Evolutionary conservation across 768 basidiomycete species (phyloP), one percentile per base, ranked within the genome.

Genomic region (Harrya chromipes): DNA sequence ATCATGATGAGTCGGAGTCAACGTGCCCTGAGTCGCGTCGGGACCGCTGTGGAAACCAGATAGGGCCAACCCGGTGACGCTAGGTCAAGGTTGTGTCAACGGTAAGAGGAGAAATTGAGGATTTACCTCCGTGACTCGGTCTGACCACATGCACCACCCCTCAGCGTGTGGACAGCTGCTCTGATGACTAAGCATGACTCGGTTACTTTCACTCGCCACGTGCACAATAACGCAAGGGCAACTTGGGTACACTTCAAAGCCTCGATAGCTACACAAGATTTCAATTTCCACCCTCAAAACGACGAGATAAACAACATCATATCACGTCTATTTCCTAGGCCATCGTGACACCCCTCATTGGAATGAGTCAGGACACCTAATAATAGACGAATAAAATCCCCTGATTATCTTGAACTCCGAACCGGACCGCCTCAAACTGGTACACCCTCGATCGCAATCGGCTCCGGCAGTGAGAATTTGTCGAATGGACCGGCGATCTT

Each of bases 401-500:
- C 33, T 16, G 14, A 33, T 33, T 14, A 33, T 12, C 11, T 29
- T 3, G 12, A 29, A 29, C 29, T 33, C 33, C 17, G 42, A 6
- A 44, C 21, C 34, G 14, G 19, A 33, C 19, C 37, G 5, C 14
- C 23, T 58, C 47, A 67, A 20, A 58, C 31, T 23, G 52, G 51
- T 6, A 50, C 24, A 8, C 61, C 51, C 29, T 59, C 54, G 2
- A 63, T 48, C 4, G 33, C n/a, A 36, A 61, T 57, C 7, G 62
- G 54, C 41, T 68, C 68, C 5, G 67, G 63, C 7, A 54, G 49
- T 27, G 43, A 47, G 43, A 66, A 69, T 12, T 53, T 50, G 40
- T 81, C 80, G 47, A 81, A 80, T 0, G 82, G 77, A 3, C 84
- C 84, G 37, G 77, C 80, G 13, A 73, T 62, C 37, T 66, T 70